Evolutionary conservation across 371 early-diverging fungal species (phyloP), one percentile per base, ranked within the genome.

Genomic region (Mucor piriformis): DNA sequence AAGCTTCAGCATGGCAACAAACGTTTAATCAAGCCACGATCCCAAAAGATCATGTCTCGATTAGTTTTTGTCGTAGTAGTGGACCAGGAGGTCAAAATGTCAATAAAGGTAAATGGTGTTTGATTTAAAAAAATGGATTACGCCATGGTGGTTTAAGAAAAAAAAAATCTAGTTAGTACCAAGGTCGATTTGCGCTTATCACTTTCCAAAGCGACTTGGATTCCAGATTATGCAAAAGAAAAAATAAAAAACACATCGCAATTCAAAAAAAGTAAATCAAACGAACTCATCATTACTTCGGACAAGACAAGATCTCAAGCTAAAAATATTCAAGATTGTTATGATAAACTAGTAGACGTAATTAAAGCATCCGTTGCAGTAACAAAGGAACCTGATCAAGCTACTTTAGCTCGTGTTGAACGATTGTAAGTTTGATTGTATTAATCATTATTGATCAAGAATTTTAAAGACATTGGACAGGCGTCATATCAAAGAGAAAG

Each of bases 71-170:
- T 51, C 57, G 75, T 21, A 79, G 80, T 34, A 85, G 91, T 67
- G 94, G 93, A 1, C 92, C 95, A 6, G 95, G 95, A 27, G 94
- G 95, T 23, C 95, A 95, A 64, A 95, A 95, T 67, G 96, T 95
- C 37, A 95, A 95, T 82, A 94, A 94, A 83, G 86, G 89, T 69
- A 48, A 13, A 48, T 3, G 21, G 21, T n/a, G n/a, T n/a, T n/a
- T n/a, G n/a, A n/a, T n/a, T 27, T 20, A 12, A 34, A 43, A n/a
- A 15, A 21, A 13, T 16, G 12, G 49, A 7, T n/a, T n/a, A n/a
- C n/a, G n/a, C n/a, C n/a, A n/a, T n/a, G n/a, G n/a, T n/a, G 11
- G 24, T 12, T 27, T 16, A 24, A 18, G 23, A 8, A 23, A 44
- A 44, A 23, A 44, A 44, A 21, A 44, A 10, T 51, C 21, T 34